Percentiles rank a stretch among this genome's conserved stretches.
phyloP scores from a whole-genome alignment of 2,329 filamentous ascomycete genomes.

The Chaetoscypha palmicola region DNA sequence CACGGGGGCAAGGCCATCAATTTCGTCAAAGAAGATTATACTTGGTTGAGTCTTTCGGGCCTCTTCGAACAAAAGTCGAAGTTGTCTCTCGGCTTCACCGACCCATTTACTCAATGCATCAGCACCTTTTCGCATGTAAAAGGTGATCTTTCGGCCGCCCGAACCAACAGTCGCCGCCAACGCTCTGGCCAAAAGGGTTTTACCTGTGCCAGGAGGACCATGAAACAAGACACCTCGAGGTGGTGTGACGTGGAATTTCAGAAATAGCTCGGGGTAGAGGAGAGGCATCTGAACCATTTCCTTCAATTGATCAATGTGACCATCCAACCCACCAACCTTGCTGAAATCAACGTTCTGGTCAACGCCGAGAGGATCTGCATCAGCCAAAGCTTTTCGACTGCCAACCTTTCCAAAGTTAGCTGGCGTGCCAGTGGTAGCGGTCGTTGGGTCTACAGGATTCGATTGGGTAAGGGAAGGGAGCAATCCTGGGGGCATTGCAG shows the following conservation, averaged over 20 bases:
- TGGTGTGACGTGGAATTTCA: conserved; percentile 84
- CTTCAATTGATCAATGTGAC: conserved; percentile 94
- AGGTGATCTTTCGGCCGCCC: conserved; percentile 89
- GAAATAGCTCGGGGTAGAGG: conserved; percentile 90
- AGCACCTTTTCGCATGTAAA: conserved; percentile 98
- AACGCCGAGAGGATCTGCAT: conserved; percentile 90
- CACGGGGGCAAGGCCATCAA: conserved; percentile 91
- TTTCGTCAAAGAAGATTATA: conserved; percentile 99
- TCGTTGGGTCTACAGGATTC: conserved; percentile 49
- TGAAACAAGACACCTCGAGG: conserved; percentile 94
- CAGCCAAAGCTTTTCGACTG: conserved; percentile 83
- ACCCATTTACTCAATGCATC: conserved; percentile 99
- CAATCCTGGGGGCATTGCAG: conserved; percentile 43
- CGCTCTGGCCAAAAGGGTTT: conserved; percentile 84
- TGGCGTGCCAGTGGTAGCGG: conserved; percentile 52
- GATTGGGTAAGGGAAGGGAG: conserved; percentile 45
- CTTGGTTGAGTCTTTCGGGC: conserved; percentile 92
- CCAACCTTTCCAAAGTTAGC: conserved; percentile 91
- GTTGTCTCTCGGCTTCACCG: conserved; percentile 91
- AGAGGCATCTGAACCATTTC: conserved; percentile 97
- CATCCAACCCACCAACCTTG: conserved; percentile 84
- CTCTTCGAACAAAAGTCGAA: conserved; percentile 90
- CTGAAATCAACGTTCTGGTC: conserved; percentile 90
- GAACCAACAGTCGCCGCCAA: conserved; percentile 85
- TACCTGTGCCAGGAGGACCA: conserved; percentile 93